Conservation (phyloP, 139 green algal genomes). For the Chlorella sorokiniana region DNA sequence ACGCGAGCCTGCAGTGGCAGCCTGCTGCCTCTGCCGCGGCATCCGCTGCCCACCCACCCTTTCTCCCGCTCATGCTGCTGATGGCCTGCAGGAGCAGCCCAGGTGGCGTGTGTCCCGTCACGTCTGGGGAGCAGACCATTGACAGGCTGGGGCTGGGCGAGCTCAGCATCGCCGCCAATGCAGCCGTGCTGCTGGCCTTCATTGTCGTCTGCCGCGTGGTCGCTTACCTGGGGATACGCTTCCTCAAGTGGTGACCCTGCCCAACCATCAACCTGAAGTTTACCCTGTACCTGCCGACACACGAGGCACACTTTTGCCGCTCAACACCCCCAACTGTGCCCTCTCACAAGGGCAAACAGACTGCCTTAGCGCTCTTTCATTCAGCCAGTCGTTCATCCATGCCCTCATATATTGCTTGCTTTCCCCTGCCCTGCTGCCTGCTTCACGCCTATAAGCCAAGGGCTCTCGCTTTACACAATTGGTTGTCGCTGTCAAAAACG, state of each 20-base stretch:
- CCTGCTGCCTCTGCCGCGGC: neutral
- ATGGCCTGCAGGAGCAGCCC: neutral
- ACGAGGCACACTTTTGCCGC: no score
- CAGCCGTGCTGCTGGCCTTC: conserved; percentile 47
- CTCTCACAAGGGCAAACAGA: no score
- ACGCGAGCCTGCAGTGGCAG: neutral
- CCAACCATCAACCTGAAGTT: no score
- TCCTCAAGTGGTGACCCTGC: conserved; percentile 49
- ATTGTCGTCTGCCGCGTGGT: conserved; percentile 42
- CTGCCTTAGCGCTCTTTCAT: no score
- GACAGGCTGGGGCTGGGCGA: conserved; percentile 49
- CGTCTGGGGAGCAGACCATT: conserved; percentile 51
- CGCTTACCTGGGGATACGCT: conserved; percentile 54
- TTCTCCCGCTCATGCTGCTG: neutral
- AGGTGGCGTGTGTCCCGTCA: conserved; percentile 24
- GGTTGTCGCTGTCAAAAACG: no score
- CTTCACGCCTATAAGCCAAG: no score
- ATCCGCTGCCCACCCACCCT: neutral
- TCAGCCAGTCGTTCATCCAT: no score
- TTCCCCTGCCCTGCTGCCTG: no score
- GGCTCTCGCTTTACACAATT: no score
- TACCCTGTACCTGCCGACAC: no score
- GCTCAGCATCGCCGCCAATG: conserved; percentile 45
- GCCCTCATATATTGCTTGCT: no score
- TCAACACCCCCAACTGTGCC: no score